A percentile compares a stretch with the other conserved stretches of the same genome.
Evolutionary conservation across 306 rosid species (phyloP).

Genomic region (Cyclanthera cordifolia): DNA sequence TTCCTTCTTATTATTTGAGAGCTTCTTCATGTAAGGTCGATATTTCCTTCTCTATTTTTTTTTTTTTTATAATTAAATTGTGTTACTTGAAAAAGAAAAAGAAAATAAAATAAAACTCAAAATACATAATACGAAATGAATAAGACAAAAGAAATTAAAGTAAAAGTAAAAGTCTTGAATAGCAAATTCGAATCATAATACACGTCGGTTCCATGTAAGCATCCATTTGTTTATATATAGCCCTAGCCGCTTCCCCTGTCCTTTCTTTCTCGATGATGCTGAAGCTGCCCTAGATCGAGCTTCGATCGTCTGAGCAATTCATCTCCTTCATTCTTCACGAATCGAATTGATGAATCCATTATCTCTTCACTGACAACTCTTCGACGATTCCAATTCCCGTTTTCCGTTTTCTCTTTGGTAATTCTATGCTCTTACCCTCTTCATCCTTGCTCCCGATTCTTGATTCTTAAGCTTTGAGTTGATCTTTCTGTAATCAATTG

Average conservation of each 20-base stretch:
- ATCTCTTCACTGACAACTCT: not conserved
- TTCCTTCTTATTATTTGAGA: too few species aligned
- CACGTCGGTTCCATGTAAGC: slow-evolving; percentile 31
- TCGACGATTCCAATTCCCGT: not conserved
- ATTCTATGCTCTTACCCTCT: not conserved
- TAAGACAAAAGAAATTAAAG: not conserved
- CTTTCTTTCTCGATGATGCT: slow-evolving; percentile 8
- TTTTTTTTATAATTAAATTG: too few species aligned
- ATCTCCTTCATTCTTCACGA: not conserved
- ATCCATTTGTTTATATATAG: not conserved
- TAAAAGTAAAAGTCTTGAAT: not conserved
- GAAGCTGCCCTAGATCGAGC: slow-evolving; percentile 20
- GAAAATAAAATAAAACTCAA: too few species aligned
- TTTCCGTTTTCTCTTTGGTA: slow-evolving; percentile 14
- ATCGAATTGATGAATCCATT: not conserved
- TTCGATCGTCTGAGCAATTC: not conserved
- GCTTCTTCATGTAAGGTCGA: too few species aligned
- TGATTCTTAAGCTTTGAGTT: not conserved
- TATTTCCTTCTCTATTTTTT: too few species aligned
- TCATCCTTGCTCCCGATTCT: not conserved
- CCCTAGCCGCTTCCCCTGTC: not conserved
- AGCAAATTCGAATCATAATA: slow-evolving; percentile 23
- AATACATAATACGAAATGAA: not conserved
- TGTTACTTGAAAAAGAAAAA: too few species aligned
- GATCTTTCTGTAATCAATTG: not conserved